Base-by-base conservation (phyloP, 495 filamentous ascomycete genomes). In the Penicillium ochrochloron region DNA sequence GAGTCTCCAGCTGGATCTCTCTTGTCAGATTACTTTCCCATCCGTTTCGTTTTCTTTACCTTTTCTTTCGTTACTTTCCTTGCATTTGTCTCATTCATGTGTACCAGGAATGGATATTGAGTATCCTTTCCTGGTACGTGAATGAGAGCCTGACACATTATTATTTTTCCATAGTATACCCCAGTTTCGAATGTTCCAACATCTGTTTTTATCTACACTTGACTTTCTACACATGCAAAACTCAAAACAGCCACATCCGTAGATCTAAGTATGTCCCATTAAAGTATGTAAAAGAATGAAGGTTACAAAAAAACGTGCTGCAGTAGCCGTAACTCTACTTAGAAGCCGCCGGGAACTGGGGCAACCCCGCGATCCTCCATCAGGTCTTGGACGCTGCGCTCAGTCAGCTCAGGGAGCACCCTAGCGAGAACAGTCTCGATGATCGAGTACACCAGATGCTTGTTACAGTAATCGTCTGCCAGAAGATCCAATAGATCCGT, bases 401-500 rank as follows among this genome's bases (percentile, higher is more conserved):
- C 91, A 34, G 85, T 84, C 67, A 98, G 68, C 82, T 99, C 95
- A 31, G 95, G 95, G 57, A 97, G 82, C 35, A 97, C 75, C 67
- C 89, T 85, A 39, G 90, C 86, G 15, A 99, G 78, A 0, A 96
- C 62, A 58, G 92, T 77, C 75, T 98, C 95, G 42, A 97, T 68
- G 42, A 93, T 80, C 25, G 83, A 79, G 66, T 94, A 96, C 48
- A 94, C 74, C 11, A 99, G 76, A 74, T 98, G 93, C 76, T 91
- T 94, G 78, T 97, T 98, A 73, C 91, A 86, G 76, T 96, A 97
- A 12, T 83, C 83, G 74, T 96, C 92, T 3, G 83, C 83, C 70
- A 96, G 90, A 17, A 92, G 78, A 67, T 92, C 89, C 21, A 97
- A 82, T 27, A 90, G 67, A 53, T 83, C 74, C 11, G 73, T 71